Conservation (phyloP, 1,139 yeast genomes). For the Geotrichum histeridarum region DNA sequence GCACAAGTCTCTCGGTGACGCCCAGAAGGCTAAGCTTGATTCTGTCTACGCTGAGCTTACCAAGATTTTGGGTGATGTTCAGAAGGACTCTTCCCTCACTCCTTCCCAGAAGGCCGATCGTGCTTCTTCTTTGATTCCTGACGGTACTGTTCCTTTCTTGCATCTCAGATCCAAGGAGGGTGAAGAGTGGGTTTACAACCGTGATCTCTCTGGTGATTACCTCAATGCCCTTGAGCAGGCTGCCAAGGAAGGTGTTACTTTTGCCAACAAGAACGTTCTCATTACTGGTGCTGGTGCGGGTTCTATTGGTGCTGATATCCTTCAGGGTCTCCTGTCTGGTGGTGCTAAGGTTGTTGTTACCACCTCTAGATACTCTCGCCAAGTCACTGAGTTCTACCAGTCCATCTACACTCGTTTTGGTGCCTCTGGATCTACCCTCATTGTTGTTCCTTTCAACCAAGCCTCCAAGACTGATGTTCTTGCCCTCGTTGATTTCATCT, state of each 20-base stretch:
- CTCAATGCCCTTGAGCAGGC: conserved; percentile 89
- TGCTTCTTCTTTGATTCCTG: conserved; percentile 33
- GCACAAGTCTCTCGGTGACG: conserved; percentile 48
- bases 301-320: conserved; percentile 94
- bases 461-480: conserved; percentile 93
- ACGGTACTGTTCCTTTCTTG: conserved; percentile 90
- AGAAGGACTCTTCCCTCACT: conserved; percentile 32
- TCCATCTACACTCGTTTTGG: conserved; percentile 88
- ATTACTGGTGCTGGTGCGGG: conserved; percentile 99
- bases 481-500: conserved; percentile 77
- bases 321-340: conserved; percentile 92
- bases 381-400: conserved; percentile 94
- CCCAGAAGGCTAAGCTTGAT: conserved; percentile 72
- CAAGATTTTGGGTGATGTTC: conserved; percentile 54
- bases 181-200: conserved; percentile 82
- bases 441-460: conserved; percentile 97
- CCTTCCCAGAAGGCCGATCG: conserved; percentile 38
- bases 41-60: conserved; percentile 73
- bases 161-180: conserved; percentile 75
- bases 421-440: conserved; percentile 82
- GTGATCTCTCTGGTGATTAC: conserved; percentile 66
- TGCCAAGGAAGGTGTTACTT: conserved; percentile 86
- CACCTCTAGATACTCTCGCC: conserved; percentile 89
- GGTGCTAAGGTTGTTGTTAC: conserved; percentile 97
- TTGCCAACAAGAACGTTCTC: conserved; percentile 81